A percentile compares a stretch with the other conserved stretches of the same genome.
Evolutionary conservation across 768 basidiomycete species (phyloP).

Genomic region (Collybia sp.): DNA sequence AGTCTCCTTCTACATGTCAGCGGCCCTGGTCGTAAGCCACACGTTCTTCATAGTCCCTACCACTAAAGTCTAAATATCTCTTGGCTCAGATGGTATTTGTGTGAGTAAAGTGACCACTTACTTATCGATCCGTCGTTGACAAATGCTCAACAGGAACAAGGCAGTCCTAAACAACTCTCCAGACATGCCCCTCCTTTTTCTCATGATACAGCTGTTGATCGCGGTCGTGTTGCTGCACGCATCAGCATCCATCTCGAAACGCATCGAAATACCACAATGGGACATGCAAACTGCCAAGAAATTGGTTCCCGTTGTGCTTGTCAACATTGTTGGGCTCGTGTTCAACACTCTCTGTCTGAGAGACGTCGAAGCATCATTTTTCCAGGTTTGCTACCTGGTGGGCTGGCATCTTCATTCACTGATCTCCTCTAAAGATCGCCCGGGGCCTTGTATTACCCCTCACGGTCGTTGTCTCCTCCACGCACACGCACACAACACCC

Average conservation of each 20-base stretch:
- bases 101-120: conserved; percentile 18
- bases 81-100: conserved; percentile 46
- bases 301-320: conserved; percentile 56
- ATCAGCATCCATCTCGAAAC: conserved; percentile 40
- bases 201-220: conserved; percentile 63
- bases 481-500: conserved; percentile 51
- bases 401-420: neutral
- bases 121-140: neutral
- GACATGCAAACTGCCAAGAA: conserved; percentile 51
- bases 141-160: conserved; percentile 57
- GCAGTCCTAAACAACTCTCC: conserved; percentile 66
- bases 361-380: conserved; percentile 77
- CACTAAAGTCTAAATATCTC: conserved; percentile 1
- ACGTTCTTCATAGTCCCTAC: conserved; percentile 1
- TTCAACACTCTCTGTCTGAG: conserved; percentile 79
- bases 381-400: conserved; percentile 46
- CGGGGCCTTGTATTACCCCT: conserved; percentile 79
- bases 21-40: conserved; percentile 64
- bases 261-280: conserved; percentile 53
- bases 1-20: conserved; percentile 73
- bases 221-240: conserved; percentile 62
- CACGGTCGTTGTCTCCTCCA: conserved; percentile 70
- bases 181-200: conserved; percentile 62
- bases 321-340: conserved; percentile 70
- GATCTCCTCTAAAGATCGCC: conserved; percentile 52